Evolutionary conservation across 2,329 filamentous ascomycete genomes (phyloP).

Genomic region (Talaromyces sp.): DNA sequence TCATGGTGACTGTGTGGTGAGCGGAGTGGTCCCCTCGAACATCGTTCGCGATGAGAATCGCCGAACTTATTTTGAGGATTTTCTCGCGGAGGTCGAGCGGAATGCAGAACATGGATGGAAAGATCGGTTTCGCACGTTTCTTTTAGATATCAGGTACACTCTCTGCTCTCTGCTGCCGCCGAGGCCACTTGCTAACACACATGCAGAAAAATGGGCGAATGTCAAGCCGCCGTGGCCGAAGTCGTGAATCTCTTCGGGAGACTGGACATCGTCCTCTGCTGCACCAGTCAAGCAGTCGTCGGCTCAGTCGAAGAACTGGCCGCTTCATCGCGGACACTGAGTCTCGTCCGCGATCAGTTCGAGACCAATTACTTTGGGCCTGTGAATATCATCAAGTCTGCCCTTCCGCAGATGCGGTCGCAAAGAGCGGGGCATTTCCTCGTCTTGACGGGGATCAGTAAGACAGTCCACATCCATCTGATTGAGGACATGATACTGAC

Average conservation of each 20-base stretch:
- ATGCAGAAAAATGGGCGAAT: constrained; percentile 61
- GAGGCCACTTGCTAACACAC: not conserved
- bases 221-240: constrained; percentile 81
- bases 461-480: constrained; percentile 12
- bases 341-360: constrained; percentile 84
- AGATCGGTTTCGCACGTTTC: constrained; percentile 66
- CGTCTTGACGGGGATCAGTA: constrained; percentile 78
- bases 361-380: constrained; percentile 94
- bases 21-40: constrained; percentile 74
- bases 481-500: not conserved
- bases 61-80: constrained; percentile 73
- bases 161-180: not conserved
- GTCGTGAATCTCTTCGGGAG: constrained; percentile 78
- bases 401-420: constrained; percentile 72
- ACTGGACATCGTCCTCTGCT: constrained; percentile 87
- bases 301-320: constrained; percentile 89
- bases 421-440: constrained; percentile 87
- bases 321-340: constrained; percentile 67
- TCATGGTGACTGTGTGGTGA: constrained; percentile 89
- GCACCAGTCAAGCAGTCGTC: constrained; percentile 82
- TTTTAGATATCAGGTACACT: constrained; percentile 53
- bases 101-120: constrained; percentile 75
- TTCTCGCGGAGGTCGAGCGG: constrained; percentile 59
- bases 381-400: constrained; percentile 90
- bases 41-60: constrained; percentile 70